These are phyloP conservation scores for Aspergillus bridgeri DNA, from an alignment of 495 filamentous ascomycete genomes.

Conservation along the genomic window DNA sequence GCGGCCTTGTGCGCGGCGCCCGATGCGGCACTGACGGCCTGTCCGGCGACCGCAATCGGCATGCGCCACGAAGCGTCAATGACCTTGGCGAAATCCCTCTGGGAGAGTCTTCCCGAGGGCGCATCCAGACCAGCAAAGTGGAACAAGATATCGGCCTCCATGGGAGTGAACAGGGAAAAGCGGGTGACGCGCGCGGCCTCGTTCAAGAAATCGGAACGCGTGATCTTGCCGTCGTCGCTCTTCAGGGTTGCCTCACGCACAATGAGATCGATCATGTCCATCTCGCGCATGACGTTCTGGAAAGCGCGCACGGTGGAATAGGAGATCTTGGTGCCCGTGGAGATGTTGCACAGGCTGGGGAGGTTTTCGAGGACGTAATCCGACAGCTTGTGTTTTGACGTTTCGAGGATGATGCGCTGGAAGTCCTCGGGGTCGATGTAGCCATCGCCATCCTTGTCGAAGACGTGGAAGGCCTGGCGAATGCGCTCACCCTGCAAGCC, in stretches of 20 bases:
- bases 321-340: conserved; percentile 84
- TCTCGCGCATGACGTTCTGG: conserved; percentile 93
- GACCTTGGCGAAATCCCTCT: conserved; percentile 88
- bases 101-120: conserved; percentile 75
- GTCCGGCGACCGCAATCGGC: conserved; percentile 43
- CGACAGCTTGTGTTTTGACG: conserved; percentile 92
- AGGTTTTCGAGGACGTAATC: conserved; percentile 95
- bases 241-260: conserved; percentile 81
- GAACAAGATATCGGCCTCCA: conserved; percentile 99
- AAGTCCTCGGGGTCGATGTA: conserved; percentile 96
- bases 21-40: conserved; percentile 34
- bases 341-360: conserved; percentile 92
- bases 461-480: conserved; percentile 86
- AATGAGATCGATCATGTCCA: conserved; percentile 94
- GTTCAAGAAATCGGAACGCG: conserved; percentile 88
- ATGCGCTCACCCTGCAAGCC: conserved; percentile 94
- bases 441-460: conserved; percentile 93
- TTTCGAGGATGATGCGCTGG: conserved; percentile 91
- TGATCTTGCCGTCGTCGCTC: conserved; percentile 87
- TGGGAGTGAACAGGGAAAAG: conserved; percentile 92
- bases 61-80: conserved; percentile 87
- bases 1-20: conserved; percentile 43
- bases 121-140: conserved; percentile 94
- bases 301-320: conserved; percentile 97
- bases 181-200: conserved; percentile 86